These are phyloP conservation scores for Insectozyma bohioensis DNA, from an alignment of 1,139 yeast genomes.

Conservation along the genomic window DNA sequence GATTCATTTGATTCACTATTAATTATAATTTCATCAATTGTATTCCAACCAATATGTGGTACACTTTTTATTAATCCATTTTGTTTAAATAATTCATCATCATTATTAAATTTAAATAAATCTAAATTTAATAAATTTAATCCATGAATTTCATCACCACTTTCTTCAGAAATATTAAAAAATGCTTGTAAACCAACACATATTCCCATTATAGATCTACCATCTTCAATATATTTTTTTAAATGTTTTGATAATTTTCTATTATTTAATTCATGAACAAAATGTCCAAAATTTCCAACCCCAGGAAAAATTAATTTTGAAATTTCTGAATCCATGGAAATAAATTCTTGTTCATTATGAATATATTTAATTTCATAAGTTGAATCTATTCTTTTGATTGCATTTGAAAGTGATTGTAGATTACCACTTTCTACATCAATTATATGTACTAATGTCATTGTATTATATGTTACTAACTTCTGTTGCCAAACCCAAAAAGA, in stretches of 20 bases:
- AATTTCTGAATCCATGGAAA: constrained; percentile 41
- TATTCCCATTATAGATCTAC: constrained; percentile 89
- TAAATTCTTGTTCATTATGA: constrained; percentile 36
- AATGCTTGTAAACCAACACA: constrained; percentile 94
- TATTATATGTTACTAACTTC: no score
- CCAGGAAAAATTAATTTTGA: constrained; percentile 78
- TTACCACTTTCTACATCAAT: constrained; percentile 97
- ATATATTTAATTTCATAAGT: constrained; percentile 56
- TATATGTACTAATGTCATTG: constrained; percentile 59
- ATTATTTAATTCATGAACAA: constrained; percentile 64
- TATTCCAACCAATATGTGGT: constrained; percentile 96
- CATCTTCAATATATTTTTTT: constrained; percentile 61
- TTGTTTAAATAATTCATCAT: constrained; percentile 31
- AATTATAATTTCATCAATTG: constrained; percentile 22
- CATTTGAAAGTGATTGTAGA: constrained; percentile 83
- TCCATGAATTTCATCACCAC: constrained; percentile 54
- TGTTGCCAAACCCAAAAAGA: no score
- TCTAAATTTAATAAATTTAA: constrained; percentile 49
- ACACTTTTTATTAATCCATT: constrained; percentile 59
- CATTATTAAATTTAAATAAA: constrained; percentile 58
- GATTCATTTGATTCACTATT: constrained; percentile 17
- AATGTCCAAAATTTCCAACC: constrained; percentile 95
- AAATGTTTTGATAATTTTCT: constrained; percentile 69
- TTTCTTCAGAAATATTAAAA: constrained; percentile 73
- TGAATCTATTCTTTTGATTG: constrained; percentile 69